phyloP scores from a whole-genome alignment of 2,329 filamentous ascomycete genomes.

The Botrytis porri region DNA sequence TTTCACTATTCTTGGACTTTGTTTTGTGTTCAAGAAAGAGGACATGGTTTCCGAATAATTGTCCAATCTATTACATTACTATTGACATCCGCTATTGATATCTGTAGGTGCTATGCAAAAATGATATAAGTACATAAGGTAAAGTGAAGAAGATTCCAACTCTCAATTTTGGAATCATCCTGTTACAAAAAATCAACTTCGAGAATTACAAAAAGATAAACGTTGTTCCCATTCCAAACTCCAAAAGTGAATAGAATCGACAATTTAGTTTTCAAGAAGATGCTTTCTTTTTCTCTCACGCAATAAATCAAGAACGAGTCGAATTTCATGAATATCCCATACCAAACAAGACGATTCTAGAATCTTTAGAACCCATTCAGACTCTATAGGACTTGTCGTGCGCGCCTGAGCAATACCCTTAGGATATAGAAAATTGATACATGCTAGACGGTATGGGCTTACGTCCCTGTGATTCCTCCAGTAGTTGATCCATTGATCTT shows the following conservation, averaged over 20 bases:
- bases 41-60: background rate
- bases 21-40: background rate
- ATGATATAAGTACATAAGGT: background rate
- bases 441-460: background rate
- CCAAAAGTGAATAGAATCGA: background rate
- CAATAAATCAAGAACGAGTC: background rate
- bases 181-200: background rate
- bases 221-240: background rate
- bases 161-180: background rate
- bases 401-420: background rate
- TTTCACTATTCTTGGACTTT: background rate
- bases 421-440: background rate
- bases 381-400: background rate
- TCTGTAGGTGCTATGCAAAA: background rate
- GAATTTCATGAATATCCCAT: background rate
- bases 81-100: background rate
- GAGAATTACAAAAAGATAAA: background rate
- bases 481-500: background rate
- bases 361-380: background rate
- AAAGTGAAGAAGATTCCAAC: background rate
- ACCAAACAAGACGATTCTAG: background rate
- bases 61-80: background rate
- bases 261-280: background rate
- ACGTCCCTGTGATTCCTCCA: background rate
- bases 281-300: background rate